Evolutionary conservation across 257 asterid genomes (phyloP).

Genomic region (Prunella vulgaris): DNA sequence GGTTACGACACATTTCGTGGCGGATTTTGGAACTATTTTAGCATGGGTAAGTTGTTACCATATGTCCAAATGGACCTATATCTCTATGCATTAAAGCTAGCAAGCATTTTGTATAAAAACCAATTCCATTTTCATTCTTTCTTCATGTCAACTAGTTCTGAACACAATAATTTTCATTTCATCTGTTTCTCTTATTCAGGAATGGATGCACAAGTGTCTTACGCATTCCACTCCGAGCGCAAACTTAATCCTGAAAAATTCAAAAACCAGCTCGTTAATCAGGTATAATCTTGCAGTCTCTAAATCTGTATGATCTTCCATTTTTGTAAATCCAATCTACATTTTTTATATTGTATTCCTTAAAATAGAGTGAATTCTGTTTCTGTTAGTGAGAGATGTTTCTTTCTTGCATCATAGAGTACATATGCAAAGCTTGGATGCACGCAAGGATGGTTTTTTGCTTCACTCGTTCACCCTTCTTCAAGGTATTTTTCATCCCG

Average conservation of each 20-base stretch:
- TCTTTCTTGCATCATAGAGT: conserved; percentile 38
- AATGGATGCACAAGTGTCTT: conserved; percentile 96
- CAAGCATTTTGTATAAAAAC: too few species aligned
- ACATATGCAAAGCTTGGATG: conserved; percentile 85
- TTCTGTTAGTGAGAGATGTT: conserved; percentile 15
- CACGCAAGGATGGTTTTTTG: conserved; percentile 85
- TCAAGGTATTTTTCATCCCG: conserved; percentile 39
- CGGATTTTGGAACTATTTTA: conserved; percentile 52
- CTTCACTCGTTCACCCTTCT: conserved; percentile 69
- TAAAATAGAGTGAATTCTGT: too few species aligned
- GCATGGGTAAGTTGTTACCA: conserved; percentile 33
- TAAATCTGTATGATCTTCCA: not conserved
- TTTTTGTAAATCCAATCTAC: not conserved
- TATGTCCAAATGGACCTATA: not conserved
- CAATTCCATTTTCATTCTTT: not conserved
- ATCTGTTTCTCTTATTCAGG: conserved; percentile 38
- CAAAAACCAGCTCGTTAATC: conserved; percentile 81
- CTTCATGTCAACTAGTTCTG: not conserved
- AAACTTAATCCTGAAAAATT: conserved; percentile 87
- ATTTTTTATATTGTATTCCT: too few species aligned
- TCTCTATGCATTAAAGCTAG: not conserved
- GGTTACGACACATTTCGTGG: conserved; percentile 47
- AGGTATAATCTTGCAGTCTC: conserved; percentile 39
- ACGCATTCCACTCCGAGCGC: conserved; percentile 88
- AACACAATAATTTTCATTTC: not conserved